Base-by-base conservation (phyloP, 305 asterid species). In the Nicotiana rustica region DNA sequence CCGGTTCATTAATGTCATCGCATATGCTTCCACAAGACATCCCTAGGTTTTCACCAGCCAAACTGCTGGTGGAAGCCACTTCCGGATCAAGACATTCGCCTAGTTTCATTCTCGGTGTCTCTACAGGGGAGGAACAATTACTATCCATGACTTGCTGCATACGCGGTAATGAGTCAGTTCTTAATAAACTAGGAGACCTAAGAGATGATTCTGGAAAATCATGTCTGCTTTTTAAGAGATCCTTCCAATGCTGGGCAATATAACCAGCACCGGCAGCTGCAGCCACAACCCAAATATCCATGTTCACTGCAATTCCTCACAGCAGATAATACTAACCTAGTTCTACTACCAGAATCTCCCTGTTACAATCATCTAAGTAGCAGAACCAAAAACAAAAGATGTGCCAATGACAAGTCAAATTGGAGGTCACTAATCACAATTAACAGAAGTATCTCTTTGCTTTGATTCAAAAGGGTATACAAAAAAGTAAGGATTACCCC, bases 211-310 rank as follows among this genome's bases (percentile, higher is more conserved):
- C 86, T 67, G 82, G 49, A 73, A 82, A 81, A 57, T 60, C 85
- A 61, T 61, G 76, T 67, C 81, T 89, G 65, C 88, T 85, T 85
- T 68, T 85, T 52, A 85, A 82, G 83, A 89, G 84, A 78, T 83
- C 90, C 89, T 92, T 92, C 84, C 91, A 86, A 83, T 88, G 94
- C 86, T 91, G 90, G 80, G 91, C 93, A 77, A 89, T 88, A 87
- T 90, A 93, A 18, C 94, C 94, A 47, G 93, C 97, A 69, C 94
- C 93, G 21, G 94, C 97, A 84, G 94, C 95, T 12, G 90, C 97
- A 18, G 94, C 94, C 75, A 90, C 88, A 69, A 91, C 65, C 98
- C 96, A 92, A 18, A 88, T 86, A 89, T 92, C 98, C 98, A 94
- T 92, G 83, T 65, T 84, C 82, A 52, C 79, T 31, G 47, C 70